Base-by-base conservation (phyloP, 2,329 filamentous ascomycete genomes). In the Pseudohalonectria lignicola region DNA sequence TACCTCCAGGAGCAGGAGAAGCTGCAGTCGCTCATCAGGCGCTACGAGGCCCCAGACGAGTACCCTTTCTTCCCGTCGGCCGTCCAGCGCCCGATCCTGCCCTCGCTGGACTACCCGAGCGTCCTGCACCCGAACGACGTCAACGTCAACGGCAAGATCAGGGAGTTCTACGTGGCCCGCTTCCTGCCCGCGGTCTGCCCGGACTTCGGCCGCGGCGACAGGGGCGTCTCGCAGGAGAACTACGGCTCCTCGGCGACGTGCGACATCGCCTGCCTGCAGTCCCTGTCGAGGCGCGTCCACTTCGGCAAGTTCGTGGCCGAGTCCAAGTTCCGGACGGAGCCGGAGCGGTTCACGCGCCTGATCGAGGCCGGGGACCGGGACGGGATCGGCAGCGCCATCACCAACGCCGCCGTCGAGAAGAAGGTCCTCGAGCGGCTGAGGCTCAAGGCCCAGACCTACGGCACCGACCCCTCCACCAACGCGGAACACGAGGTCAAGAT, bases 241-340 rank as follows among this genome's bases (percentile, higher is more conserved):
- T 98, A 96, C 64, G 92, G 92, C 13, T 93, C 85, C 5, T 74
- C 88, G 1, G 90, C 87, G 2, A 94, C 86, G 1, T 87, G 83
- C 56, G 92, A 98, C 61, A 92, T 98, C 43, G 73, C 76, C 38
- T 90, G 84, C 51, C 67, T 98, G 46, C 92, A 98, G 66, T 84
- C 92, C 4, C 65, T 98, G 34, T 93, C 86, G 29, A 74, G 90
- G 31, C 72, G 92, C 39, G 92, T 98, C 49, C 92, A 98, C 62
- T 98, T 94, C 64, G 92, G 92, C 49, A 98, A 96, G 64, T 96
- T 96, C 53, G 92, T 98, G 8, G 92, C 92, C 31, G 92, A 98
- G 69, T 80, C 82, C 42, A 98, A 98, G 65, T 98, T 95, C 62
- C 74, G 75, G 50, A 80, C 82, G 34, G 85, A 96, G 49, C 73